Conservation (phyloP, 129 eudicot genomes). For the Helichrysum umbraculigerum region DNA sequence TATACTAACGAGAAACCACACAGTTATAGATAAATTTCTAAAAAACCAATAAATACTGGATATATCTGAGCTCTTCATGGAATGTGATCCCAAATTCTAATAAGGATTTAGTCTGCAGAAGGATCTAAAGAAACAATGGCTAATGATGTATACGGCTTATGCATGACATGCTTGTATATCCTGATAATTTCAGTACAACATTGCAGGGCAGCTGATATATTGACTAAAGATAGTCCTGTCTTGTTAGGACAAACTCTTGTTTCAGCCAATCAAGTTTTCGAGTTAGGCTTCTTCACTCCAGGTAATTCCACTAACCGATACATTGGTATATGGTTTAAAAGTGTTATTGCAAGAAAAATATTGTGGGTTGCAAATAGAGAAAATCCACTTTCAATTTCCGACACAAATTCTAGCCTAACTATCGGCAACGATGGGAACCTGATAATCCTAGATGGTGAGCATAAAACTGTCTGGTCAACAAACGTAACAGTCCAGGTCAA, state of each 20-base stretch:
- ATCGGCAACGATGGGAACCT: constrained; percentile 28
- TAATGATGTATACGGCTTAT: neutral
- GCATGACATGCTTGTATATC: constrained; percentile 5
- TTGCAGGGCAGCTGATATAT: constrained; percentile 9
- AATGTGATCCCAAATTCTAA: neutral
- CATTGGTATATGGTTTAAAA: constrained; percentile 28
- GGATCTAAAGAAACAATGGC: neutral
- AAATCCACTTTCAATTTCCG: constrained; percentile 16
- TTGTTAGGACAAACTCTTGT: constrained; percentile 8
- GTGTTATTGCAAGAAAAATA: neutral
- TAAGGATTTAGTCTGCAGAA: constrained; percentile 2
- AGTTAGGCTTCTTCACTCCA: constrained; percentile 32
- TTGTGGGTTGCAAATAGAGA: constrained; percentile 30
- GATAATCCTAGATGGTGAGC: constrained; percentile 18
- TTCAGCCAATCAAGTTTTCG: constrained; percentile 18
- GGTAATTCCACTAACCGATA: constrained; percentile 25
- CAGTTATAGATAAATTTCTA: too few relatives aligned
- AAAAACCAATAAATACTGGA: too few relatives aligned
- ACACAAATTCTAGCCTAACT: constrained; percentile 6
- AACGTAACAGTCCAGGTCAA: constrained; percentile 16
- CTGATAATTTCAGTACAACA: constrained; percentile 12
- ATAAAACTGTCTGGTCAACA: constrained; percentile 27
- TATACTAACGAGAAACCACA: neutral
- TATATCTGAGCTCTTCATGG: neutral
- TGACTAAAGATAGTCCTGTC: constrained; percentile 13